Evolutionary conservation across 805 yeast species (phyloP).

Genomic region (Kodamaea fukazawae): DNA sequence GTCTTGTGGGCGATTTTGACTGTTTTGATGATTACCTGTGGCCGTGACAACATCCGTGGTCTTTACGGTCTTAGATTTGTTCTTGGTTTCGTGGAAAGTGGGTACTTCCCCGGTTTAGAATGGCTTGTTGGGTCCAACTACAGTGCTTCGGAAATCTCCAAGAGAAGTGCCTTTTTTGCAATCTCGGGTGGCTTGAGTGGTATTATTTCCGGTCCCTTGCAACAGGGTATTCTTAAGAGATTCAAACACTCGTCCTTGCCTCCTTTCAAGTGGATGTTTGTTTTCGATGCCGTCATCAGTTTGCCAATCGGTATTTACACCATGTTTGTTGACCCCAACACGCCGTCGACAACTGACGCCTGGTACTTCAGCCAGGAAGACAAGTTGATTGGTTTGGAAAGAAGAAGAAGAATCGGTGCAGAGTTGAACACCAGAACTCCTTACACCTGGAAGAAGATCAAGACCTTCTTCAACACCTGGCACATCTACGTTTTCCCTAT

Average conservation of each 20-base stretch:
- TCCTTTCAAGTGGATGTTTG: constrained; percentile 47
- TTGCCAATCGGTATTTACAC: constrained; percentile 42
- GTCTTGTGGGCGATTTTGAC: constrained; percentile 45
- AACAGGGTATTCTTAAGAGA: constrained; percentile 24
- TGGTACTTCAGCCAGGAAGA: constrained; percentile 45
- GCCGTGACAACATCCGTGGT: constrained; percentile 19
- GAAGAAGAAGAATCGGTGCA: constrained; percentile 35
- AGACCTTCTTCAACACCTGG: constrained; percentile 46
- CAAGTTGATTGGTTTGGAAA: constrained; percentile 44
- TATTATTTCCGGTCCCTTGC: constrained; percentile 38
- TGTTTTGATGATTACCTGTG: constrained; percentile 32
- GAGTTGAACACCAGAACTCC: constrained; percentile 40
- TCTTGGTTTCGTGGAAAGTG: constrained; percentile 46
- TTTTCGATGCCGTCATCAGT: constrained; percentile 41
- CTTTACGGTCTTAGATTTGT: constrained; percentile 35
- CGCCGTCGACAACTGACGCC: constrained; percentile 43
- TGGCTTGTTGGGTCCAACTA: constrained; percentile 33
- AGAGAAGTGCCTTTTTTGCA: constrained; percentile 34
- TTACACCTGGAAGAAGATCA: constrained; percentile 41
- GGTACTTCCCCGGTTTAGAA: constrained; percentile 53
- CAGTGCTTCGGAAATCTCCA: constrained; percentile 31
- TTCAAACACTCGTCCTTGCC: constrained; percentile 16
- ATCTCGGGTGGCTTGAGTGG: constrained; percentile 35
- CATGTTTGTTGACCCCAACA: constrained; percentile 43
- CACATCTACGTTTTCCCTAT: constrained; percentile 46